These are phyloP conservation scores for Coriaria nepalensis DNA, from an alignment of 306 rosid genomes.

Conservation along the genomic window DNA sequence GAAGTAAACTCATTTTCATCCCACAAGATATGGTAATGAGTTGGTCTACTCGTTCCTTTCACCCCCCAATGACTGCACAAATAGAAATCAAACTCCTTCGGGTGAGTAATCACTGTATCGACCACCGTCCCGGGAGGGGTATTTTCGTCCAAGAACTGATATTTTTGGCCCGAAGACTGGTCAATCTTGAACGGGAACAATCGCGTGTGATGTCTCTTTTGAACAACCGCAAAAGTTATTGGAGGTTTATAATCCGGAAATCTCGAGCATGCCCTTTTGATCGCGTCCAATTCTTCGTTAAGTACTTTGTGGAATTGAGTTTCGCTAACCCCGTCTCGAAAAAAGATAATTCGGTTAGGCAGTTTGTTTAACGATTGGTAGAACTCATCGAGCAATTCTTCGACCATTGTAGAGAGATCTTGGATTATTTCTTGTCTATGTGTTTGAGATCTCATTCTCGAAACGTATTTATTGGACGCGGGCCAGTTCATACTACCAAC, in stretches of 20 bases:
- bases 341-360: slow-evolving; percentile 73
- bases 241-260: slow-evolving; percentile 52
- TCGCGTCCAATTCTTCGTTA: slow-evolving; percentile 70
- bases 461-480: slow-evolving; percentile 81
- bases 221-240: slow-evolving; percentile 82
- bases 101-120: slow-evolving; percentile 91
- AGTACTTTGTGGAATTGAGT: slow-evolving; percentile 80
- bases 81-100: slow-evolving; percentile 82
- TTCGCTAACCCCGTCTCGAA: slow-evolving; percentile 94
- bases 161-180: slow-evolving; percentile 33
- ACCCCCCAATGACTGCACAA: slow-evolving; percentile 97
- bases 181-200: slow-evolving; percentile 60
- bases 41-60: slow-evolving; percentile 94
- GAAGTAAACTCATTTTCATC: slow-evolving; percentile 87
- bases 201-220: slow-evolving; percentile 95
- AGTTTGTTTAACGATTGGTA: slow-evolving; percentile 59
- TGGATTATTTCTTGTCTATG: slow-evolving; percentile 88
- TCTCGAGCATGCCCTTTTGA: slow-evolving; percentile 52
- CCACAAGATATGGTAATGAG: slow-evolving; percentile 84
- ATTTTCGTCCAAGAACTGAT: slow-evolving; percentile 41
- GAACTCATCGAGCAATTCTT: slow-evolving; percentile 77
- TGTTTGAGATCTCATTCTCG: slow-evolving; percentile 97
- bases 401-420: slow-evolving; percentile 75
- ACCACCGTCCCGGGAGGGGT: slow-evolving; percentile 93
- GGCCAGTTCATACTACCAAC: slow-evolving; percentile 99